These are phyloP conservation scores for Rubia peregrina DNA, from an alignment of 305 asterid genomes.

Conservation along the genomic window DNA sequence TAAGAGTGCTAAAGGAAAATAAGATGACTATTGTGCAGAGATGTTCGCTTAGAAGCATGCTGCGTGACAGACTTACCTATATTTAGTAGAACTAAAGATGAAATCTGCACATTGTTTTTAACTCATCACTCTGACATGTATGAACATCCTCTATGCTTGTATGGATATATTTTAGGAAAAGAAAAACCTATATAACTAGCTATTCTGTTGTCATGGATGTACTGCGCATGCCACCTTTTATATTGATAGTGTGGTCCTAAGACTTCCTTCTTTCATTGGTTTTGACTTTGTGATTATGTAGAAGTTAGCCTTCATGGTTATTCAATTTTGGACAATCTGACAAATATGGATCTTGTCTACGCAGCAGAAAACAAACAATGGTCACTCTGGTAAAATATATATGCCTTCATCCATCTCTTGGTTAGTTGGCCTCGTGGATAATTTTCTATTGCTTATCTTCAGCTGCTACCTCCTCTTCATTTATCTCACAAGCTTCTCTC, in stretches of 20 bases:
- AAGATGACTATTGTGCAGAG: not conserved
- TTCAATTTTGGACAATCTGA: conserved; percentile 10
- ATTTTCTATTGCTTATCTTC: conserved; percentile 7
- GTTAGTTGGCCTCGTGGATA: conserved; percentile 37
- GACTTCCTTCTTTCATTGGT: not conserved
- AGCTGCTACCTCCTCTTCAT: conserved; percentile 9
- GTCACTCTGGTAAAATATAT: conserved; percentile 26
- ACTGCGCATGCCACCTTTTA: not conserved
- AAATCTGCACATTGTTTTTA: not conserved
- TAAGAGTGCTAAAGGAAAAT: not conserved
- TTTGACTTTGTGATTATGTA: not conserved
- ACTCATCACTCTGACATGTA: not conserved
- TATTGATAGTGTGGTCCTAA: not conserved
- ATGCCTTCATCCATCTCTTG: conserved; percentile 82
- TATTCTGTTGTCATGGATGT: not conserved
- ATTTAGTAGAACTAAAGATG: not conserved
- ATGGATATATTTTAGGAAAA: too few species aligned
- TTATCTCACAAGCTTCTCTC: conserved; percentile 8
- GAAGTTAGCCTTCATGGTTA: not conserved
- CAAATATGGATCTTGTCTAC: conserved; percentile 18
- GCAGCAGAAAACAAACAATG: conserved; percentile 45
- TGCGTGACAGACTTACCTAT: not conserved
- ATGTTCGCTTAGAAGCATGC: conserved; percentile 6
- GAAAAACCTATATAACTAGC: not conserved
- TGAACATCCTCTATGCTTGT: not conserved